Conservation (phyloP, 2,329 filamentous ascomycete species). For the Fusarium concolor region DNA sequence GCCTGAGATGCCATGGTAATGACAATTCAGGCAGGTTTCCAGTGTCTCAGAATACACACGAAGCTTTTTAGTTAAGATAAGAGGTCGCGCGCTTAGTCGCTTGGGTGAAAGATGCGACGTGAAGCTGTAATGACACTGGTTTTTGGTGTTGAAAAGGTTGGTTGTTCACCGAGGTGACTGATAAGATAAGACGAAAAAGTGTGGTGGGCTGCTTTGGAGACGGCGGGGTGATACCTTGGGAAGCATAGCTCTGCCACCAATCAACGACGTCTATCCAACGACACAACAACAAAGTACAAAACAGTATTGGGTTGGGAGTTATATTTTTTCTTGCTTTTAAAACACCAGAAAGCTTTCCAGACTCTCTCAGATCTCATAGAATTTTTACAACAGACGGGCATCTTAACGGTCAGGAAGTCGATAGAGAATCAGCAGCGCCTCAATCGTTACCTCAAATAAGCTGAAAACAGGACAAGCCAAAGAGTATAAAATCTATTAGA, state of each 20-base stretch:
- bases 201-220: constrained; percentile 33
- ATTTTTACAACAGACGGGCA: too few relatives aligned
- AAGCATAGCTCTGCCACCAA: constrained; percentile 17
- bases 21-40: neutral
- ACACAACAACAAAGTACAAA: neutral
- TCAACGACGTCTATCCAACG: constrained; percentile 2
- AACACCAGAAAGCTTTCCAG: too few relatives aligned
- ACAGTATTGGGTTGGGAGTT: too few relatives aligned
- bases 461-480: too few relatives aligned
- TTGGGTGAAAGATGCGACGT: neutral
- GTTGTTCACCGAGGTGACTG: constrained; percentile 48
- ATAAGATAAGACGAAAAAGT: constrained; percentile 51
- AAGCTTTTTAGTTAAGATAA: neutral
- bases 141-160: constrained; percentile 40
- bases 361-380: too few relatives aligned
- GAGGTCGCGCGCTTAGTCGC: neutral
- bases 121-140: constrained; percentile 23
- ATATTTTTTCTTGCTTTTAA: too few relatives aligned
- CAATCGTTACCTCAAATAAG: too few relatives aligned
- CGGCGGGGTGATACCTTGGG: constrained; percentile 41
- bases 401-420: too few relatives aligned
- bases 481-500: neutral
- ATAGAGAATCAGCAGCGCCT: too few relatives aligned
- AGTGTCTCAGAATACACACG: neutral
- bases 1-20: constrained; percentile 72